Conservation (phyloP, 805 yeast genomes). For the Teunomyces kruisii region DNA sequence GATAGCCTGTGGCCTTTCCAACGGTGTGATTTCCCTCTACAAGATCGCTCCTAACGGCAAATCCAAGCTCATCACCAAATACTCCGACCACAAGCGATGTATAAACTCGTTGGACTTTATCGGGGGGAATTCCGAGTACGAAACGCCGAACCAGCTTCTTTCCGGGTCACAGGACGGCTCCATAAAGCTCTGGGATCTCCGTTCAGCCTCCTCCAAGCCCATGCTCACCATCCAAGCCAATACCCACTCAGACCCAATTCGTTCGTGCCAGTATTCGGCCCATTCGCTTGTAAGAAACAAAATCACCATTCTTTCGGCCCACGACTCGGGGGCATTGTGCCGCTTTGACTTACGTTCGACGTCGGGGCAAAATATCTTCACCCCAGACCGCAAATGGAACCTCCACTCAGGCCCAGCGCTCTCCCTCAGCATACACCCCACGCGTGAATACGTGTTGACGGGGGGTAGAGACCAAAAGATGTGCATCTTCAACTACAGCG, state of each 20-base stretch:
- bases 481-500: slow-evolving; percentile 66
- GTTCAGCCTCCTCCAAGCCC: slow-evolving; percentile 48
- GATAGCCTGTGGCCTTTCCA: slow-evolving; percentile 42
- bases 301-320: slow-evolving; percentile 64
- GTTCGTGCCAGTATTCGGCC: slow-evolving; percentile 54
- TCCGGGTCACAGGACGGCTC: slow-evolving; percentile 80
- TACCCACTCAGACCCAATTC: slow-evolving; percentile 70
- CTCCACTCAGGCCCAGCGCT: slow-evolving; percentile 93
- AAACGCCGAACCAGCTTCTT: slow-evolving; percentile 24
- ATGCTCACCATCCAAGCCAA: slow-evolving; percentile 44
- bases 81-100: slow-evolving; percentile 42
- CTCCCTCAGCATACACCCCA: slow-evolving; percentile 86
- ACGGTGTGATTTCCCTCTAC: slow-evolving; percentile 34
- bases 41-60: slow-evolving; percentile 33
- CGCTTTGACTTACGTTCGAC: slow-evolving; percentile 74
- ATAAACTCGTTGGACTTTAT: slow-evolving; percentile 43
- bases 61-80: slow-evolving; percentile 25
- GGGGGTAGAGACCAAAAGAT: slow-evolving; percentile 91
- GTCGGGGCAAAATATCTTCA: slow-evolving; percentile 19
- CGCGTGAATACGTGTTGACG: slow-evolving; percentile 73
- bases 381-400: slow-evolving; percentile 74
- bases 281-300: slow-evolving; percentile 45
- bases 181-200: slow-evolving; percentile 72
- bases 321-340: slow-evolving; percentile 85
- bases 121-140: slow-evolving; percentile 11